Evolutionary conservation across 75 land plant genomes (phyloP).

Genomic region (Cryptomeria japonica): DNA sequence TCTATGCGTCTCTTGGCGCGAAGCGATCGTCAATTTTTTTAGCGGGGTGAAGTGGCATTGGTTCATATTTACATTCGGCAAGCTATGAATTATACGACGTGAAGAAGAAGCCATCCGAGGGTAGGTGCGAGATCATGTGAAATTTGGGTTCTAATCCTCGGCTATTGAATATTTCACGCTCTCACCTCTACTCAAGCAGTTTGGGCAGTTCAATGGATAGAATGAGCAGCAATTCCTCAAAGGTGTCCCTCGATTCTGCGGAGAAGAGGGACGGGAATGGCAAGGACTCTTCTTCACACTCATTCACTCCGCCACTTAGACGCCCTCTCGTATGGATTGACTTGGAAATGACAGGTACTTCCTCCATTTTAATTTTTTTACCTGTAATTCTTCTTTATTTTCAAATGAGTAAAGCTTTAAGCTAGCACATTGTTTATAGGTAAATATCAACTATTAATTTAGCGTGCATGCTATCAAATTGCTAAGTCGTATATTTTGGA

Average conservation of each 20-base stretch:
- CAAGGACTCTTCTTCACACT: neutral
- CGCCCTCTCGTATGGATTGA: constrained; percentile 57
- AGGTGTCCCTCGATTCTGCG: neutral
- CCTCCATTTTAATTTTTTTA: neutral
- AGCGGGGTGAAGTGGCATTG: too few relatives aligned
- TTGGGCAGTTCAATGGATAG: neutral
- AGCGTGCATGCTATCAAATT: neutral
- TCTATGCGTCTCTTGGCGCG: too few relatives aligned
- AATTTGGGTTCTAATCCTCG: neutral
- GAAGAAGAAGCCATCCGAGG: neutral
- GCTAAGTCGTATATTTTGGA: neutral
- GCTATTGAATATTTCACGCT: neutral
- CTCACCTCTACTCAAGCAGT: neutral
- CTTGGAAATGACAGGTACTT: constrained; percentile 43
- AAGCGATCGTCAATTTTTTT: too few relatives aligned
- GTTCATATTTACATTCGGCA: too few relatives aligned
- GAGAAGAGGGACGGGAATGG: neutral
- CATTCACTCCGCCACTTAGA: neutral
- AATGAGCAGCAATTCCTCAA: neutral
- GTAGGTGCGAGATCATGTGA: neutral
- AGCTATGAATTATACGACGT: too few relatives aligned
- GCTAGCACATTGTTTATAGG: too few relatives aligned
- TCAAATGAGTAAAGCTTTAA: neutral
- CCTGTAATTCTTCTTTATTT: neutral
- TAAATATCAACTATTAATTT: too few relatives aligned